Evolutionary conservation across 2,329 filamentous ascomycete genomes (phyloP).

Genomic region (Microcyclospora tardicrescens): DNA sequence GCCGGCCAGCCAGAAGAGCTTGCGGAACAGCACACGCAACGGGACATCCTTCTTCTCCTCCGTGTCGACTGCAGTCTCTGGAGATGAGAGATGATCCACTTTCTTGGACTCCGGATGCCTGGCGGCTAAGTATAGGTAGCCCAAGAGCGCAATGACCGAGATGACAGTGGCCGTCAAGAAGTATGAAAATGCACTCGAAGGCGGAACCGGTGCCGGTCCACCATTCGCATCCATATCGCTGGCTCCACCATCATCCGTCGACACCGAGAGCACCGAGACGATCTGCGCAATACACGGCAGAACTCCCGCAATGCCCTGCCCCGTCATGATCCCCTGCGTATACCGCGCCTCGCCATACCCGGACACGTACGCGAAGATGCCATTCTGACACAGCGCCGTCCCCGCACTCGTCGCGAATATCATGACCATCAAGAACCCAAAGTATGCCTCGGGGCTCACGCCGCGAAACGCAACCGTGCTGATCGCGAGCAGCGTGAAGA

Average conservation of each 20-base stretch:
- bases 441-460: slow-evolving; percentile 53
- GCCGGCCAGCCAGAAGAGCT: slow-evolving; percentile 65
- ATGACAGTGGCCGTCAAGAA: slow-evolving; percentile 78
- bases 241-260: slow-evolving; percentile 1
- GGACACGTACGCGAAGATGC: slow-evolving; percentile 79
- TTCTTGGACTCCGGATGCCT: slow-evolving; percentile 12
- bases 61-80: slow-evolving; percentile 5
- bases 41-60: slow-evolving; percentile 39
- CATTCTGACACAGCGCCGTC: slow-evolving; percentile 81
- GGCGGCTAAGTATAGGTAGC: slow-evolving; percentile 60
- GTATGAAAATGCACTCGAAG: slow-evolving; percentile 72
- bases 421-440: slow-evolving; percentile 69
- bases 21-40: slow-evolving; percentile 55
- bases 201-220: slow-evolving; percentile 33
- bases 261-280: slow-evolving; percentile 58
- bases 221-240: slow-evolving; percentile 5
- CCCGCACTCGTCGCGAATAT: slow-evolving; percentile 69
- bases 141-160: slow-evolving; percentile 54
- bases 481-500: slow-evolving; percentile 65
- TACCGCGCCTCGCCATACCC: slow-evolving; percentile 79
- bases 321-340: slow-evolving; percentile 91
- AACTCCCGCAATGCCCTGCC: slow-evolving; percentile 84
- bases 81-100: slow-evolving; percentile 4
- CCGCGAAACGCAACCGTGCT: slow-evolving; percentile 60
- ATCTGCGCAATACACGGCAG: slow-evolving; percentile 82